Percentiles rank a stretch among this genome's conserved stretches.
These are phyloP conservation scores for Amanita rubescens DNA, from an alignment of 768 basidiomycete species.

Conservation along the genomic window DNA sequence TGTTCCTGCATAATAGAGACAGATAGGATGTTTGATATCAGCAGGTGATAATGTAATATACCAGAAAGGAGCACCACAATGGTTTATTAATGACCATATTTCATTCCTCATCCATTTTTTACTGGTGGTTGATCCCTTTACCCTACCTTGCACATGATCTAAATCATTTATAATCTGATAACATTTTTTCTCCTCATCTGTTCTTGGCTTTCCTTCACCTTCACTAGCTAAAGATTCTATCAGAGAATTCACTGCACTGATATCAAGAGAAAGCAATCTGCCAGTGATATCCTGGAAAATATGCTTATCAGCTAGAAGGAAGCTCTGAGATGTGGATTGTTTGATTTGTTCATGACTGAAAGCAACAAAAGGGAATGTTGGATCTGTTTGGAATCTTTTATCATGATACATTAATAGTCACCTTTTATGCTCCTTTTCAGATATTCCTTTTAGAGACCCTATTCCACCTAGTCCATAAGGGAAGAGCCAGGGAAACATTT, in stretches of 20 bases:
- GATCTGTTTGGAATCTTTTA: conserved; percentile 25
- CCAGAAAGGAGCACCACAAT: conserved; percentile 24
- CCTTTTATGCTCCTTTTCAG: conserved; percentile 24
- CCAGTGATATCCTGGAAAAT: conserved; percentile 11
- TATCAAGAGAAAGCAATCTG: conserved; percentile 5
- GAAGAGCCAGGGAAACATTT: conserved; percentile 27
- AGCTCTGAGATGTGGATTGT: conserved; percentile 14
- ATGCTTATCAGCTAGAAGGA: conserved; percentile 9
- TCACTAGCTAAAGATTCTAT: conserved; percentile 3
- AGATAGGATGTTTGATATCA: conserved; percentile 24
- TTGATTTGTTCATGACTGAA: conserved; percentile 23
- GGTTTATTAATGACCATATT: conserved; percentile 1
- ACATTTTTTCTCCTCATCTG: conserved; percentile 12
- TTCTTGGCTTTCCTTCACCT: conserved; percentile 8
- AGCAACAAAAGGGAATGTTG: conserved; percentile 19
- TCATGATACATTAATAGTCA: too few relatives aligned
- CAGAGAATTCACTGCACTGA: neutral
- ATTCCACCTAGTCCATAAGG: conserved; percentile 23
- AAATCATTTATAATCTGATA: neutral
- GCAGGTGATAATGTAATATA: conserved; percentile 27
- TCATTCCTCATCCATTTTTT: neutral
- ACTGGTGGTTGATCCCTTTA: too few relatives aligned
- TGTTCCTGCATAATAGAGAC: conserved; percentile 25
- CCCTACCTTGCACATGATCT: too few relatives aligned
- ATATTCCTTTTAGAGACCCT: too few relatives aligned